phyloP scores from a whole-genome alignment of 352 stramenopile species.

The Phytophthora fragariaefolia region DNA sequence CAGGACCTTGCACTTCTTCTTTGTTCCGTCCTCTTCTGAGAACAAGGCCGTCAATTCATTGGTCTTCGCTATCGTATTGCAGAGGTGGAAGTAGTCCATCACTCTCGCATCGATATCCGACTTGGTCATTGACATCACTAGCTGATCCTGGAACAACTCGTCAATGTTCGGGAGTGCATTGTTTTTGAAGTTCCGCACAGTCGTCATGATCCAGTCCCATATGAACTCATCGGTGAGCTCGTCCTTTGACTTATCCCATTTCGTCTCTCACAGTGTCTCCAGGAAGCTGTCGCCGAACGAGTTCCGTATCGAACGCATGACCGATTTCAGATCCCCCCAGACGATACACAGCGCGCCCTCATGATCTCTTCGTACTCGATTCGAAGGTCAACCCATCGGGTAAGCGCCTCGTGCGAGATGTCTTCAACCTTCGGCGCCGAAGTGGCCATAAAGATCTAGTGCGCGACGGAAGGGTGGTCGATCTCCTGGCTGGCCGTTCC shows the following conservation, averaged over 20 bases:
- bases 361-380: conserved; percentile 29
- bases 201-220: conserved; percentile 15
- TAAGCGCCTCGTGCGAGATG: conserved; percentile 30
- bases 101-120: conserved; percentile 17
- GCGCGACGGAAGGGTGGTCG: conserved; percentile 1
- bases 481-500: not conserved
- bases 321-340: conserved; percentile 11
- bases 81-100: conserved; percentile 19
- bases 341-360: conserved; percentile 16
- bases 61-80: conserved; percentile 24
- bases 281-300: conserved; percentile 9
- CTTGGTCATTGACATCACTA: conserved; percentile 9
- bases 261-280: conserved; percentile 15
- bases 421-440: conserved; percentile 14
- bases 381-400: conserved; percentile 19
- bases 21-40: conserved; percentile 1
- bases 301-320: conserved; percentile 18
- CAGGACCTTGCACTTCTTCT: conserved; percentile 27
- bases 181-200: conserved; percentile 13
- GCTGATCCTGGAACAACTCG: conserved; percentile 11
- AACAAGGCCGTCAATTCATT: conserved; percentile 8
- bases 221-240: conserved; percentile 17
- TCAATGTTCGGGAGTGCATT: conserved; percentile 12
- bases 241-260: conserved; percentile 19
- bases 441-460: conserved; percentile 12